phyloP scores from a whole-genome alignment of 805 yeast species.

The Ogataea paradorogensis region DNA sequence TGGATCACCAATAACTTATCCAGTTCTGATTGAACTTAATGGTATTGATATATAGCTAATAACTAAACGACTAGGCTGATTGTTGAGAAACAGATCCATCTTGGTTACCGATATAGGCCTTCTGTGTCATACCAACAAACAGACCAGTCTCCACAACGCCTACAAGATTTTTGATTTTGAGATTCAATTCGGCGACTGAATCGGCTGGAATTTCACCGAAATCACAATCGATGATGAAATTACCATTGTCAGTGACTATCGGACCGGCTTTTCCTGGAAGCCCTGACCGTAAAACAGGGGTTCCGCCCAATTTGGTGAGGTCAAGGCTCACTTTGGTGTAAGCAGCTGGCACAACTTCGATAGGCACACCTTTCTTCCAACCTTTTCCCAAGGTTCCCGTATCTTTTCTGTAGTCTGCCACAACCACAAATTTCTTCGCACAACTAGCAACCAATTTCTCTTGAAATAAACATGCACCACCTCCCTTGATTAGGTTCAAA shows the following conservation, averaged over 20 bases:
- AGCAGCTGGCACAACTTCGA: conserved; percentile 90
- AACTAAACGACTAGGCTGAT: conserved; percentile 34
- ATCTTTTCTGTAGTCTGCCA: conserved; percentile 89
- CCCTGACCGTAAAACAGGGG: conserved; percentile 74
- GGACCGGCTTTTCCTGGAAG: conserved; percentile 96
- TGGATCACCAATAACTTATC: conserved; percentile 68
- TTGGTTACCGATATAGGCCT: conserved; percentile 86
- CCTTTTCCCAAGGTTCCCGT: conserved; percentile 67
- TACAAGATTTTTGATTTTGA: conserved; percentile 64
- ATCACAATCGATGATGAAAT: conserved; percentile 88
- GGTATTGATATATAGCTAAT: not conserved
- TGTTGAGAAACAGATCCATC: conserved; percentile 50
- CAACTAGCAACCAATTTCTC: conserved; percentile 90
- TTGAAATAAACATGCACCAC: conserved; percentile 97
- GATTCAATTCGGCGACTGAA: conserved; percentile 52
- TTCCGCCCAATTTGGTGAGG: conserved; percentile 62
- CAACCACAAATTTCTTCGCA: conserved; percentile 73
- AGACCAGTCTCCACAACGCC: conserved; percentile 98
- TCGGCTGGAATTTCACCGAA: conserved; percentile 68
- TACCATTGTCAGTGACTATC: conserved; percentile 91
- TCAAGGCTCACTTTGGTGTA: conserved; percentile 72
- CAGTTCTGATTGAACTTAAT: not conserved
- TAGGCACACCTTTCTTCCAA: conserved; percentile 92
- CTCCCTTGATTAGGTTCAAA: conserved; percentile 92
- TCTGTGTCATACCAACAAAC: conserved; percentile 69